Percentiles rank a stretch among this genome's conserved stretches.
Evolutionary conservation across 805 yeast species (phyloP).

Genomic region (Wickerhamomyces strasburgensis): DNA sequence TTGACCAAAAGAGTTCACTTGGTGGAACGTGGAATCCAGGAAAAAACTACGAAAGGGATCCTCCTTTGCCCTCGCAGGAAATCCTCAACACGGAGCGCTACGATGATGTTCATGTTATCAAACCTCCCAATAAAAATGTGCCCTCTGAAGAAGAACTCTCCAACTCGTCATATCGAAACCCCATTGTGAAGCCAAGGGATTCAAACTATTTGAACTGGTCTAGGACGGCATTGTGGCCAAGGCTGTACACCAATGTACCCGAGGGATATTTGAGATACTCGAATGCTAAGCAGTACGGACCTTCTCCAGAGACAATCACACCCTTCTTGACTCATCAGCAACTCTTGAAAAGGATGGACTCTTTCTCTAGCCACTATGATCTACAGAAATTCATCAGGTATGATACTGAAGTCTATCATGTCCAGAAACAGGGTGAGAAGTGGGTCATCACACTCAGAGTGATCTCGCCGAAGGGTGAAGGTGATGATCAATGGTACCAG

Average conservation of each 20-base stretch:
- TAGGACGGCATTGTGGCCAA: slow-evolving; percentile 29
- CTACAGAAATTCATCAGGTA: slow-evolving; percentile 31
- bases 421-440: slow-evolving; percentile 26
- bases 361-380: slow-evolving; percentile 24
- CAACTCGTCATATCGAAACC: slow-evolving; percentile 12
- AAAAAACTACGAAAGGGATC: slow-evolving; percentile 13
- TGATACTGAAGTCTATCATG: slow-evolving; percentile 34
- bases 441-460: slow-evolving; percentile 31
- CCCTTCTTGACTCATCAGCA: slow-evolving; percentile 35
- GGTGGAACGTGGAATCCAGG: slow-evolving; percentile 41
- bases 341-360: slow-evolving; percentile 22
- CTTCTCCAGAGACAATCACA: slow-evolving; percentile 15
- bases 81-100: slow-evolving; percentile 29
- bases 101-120: slow-evolving; percentile 27
- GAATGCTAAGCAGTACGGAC: slow-evolving; percentile 24
- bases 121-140: slow-evolving; percentile 10
- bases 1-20: slow-evolving; percentile 36
- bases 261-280: slow-evolving; percentile 31
- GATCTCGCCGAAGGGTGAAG: slow-evolving; percentile 6
- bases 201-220: slow-evolving; percentile 33
- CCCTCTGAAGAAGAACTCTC: slow-evolving; percentile 15
- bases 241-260: slow-evolving; percentile 35
- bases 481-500: slow-evolving; percentile 34
- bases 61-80: slow-evolving; percentile 23
- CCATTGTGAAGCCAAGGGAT: slow-evolving; percentile 18